Evolutionary conservation across 805 yeast genomes (phyloP).

Genomic region (Danielia reshetovae): DNA sequence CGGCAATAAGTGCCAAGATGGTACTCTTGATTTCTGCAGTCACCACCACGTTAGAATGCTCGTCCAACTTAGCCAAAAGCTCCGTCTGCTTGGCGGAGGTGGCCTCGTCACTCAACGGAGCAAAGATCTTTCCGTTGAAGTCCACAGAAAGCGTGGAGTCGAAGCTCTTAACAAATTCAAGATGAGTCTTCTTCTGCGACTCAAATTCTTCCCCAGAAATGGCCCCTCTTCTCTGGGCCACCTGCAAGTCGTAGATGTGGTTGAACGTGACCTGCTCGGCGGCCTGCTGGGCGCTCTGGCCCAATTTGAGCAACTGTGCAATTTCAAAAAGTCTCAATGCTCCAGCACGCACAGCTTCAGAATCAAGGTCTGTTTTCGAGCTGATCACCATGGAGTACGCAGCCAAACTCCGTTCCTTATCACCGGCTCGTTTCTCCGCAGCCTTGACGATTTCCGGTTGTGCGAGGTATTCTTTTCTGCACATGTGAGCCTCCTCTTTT

Average conservation of each 20-base stretch:
- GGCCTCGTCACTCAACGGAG: conserved; percentile 31
- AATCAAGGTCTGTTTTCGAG: conserved; percentile 14
- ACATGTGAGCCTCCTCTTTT: conserved; percentile 56
- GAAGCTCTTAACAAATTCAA: conserved; percentile 31
- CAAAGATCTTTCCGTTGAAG: conserved; percentile 36
- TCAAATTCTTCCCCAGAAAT: conserved; percentile 24
- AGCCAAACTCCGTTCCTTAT: conserved; percentile 24
- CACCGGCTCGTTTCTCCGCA: conserved; percentile 35
- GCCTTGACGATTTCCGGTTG: conserved; percentile 47
- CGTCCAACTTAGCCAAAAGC: conserved; percentile 18
- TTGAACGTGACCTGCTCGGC: conserved; percentile 54
- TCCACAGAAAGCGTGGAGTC: conserved; percentile 47
- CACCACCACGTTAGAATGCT: conserved; percentile 21
- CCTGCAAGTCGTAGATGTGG: conserved; percentile 40
- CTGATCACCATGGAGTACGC: conserved; percentile 16
- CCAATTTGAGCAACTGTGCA: conserved; percentile 49
- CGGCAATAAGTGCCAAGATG: conserved; percentile 41
- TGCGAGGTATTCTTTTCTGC: conserved; percentile 62
- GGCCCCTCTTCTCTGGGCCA: conserved; percentile 37
- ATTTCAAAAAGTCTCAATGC: conserved; percentile 51
- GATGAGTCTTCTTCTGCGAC: conserved; percentile 26
- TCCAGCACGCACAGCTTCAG: conserved; percentile 33
- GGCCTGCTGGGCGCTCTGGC: conserved; percentile 55
- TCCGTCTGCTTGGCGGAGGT: conserved; percentile 19
- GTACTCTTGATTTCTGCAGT: conserved; percentile 36